phyloP scores from a whole-genome alignment of 2,329 filamentous ascomycete genomes.

The Aplosporella prunicola region DNA sequence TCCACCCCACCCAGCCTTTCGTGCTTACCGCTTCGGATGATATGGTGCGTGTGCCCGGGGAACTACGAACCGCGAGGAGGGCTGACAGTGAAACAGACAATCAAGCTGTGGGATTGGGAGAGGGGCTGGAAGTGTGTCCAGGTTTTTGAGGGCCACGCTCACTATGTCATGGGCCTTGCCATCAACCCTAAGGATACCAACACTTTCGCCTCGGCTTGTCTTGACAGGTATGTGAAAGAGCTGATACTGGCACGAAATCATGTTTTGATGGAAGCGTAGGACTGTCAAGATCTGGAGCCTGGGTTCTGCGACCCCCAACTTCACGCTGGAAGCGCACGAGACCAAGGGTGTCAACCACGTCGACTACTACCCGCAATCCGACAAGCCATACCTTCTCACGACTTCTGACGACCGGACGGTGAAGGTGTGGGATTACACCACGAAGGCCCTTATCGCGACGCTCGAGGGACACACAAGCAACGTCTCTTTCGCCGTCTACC shows the following conservation, averaged over 20 bases:
- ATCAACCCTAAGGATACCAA: conserved; percentile 86
- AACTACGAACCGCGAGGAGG: background rate
- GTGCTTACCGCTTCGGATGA: conserved; percentile 95
- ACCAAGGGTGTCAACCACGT: conserved; percentile 97
- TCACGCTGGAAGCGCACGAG: conserved; percentile 93
- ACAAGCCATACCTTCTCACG: conserved; percentile 80
- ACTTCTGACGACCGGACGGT: conserved; percentile 94
- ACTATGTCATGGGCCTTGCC: conserved; percentile 93
- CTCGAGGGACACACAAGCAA: conserved; percentile 96
- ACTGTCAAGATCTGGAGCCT: conserved; percentile 98
- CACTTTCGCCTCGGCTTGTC: conserved; percentile 83
- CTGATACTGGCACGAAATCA: no score
- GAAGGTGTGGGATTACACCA: conserved; percentile 99
- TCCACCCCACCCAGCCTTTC: conserved; percentile 92
- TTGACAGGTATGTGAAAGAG: conserved; percentile 53
- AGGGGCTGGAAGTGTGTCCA: conserved; percentile 97
- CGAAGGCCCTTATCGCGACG: conserved; percentile 92
- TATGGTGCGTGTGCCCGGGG: conserved; percentile 52
- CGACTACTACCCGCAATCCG: conserved; percentile 66
- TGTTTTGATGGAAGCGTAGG: conserved; percentile 30
- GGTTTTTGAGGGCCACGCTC: conserved; percentile 90
- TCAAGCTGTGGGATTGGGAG: conserved; percentile 99
- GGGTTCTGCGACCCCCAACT: conserved; percentile 87
- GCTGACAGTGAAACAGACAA: conserved; percentile 38
- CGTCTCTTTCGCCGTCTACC: conserved; percentile 95